A percentile compares a stretch with the other conserved stretches of the same genome.
phyloP scores from a whole-genome alignment of 73 alveolate genomes.

The Paramecium pentaurelia region DNA sequence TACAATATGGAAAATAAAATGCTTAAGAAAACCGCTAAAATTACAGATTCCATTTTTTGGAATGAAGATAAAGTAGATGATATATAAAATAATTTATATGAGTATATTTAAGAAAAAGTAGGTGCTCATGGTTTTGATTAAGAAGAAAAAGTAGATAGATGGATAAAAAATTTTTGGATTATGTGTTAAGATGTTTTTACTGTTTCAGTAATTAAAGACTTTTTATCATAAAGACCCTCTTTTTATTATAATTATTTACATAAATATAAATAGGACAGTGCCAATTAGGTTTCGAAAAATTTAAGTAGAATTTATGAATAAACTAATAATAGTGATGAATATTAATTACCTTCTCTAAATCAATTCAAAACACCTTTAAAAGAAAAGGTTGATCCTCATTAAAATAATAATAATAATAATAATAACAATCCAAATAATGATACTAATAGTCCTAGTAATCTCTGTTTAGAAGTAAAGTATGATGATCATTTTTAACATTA shows the following conservation, averaged over 20 bases:
- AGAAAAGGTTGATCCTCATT: not conserved
- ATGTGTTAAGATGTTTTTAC: slow-evolving; percentile 51
- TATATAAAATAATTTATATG: slow-evolving; percentile 31
- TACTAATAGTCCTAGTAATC: not conserved
- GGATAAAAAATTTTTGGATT: slow-evolving; percentile 51
- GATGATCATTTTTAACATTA: not conserved
- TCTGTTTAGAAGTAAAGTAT: not conserved
- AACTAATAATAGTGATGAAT: not conserved
- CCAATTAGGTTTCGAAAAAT: not conserved
- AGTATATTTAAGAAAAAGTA: not conserved
- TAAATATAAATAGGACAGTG: slow-evolving; percentile 1
- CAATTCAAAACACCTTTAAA: slow-evolving; percentile 39
- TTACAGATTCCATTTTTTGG: slow-evolving; percentile 47
- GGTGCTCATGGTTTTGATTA: slow-evolving; percentile 21
- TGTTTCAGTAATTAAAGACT: slow-evolving; percentile 42
- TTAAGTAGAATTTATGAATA: slow-evolving; percentile 25
- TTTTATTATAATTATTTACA: slow-evolving; percentile 30
- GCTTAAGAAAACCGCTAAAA: slow-evolving; percentile 16
- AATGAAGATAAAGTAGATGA: slow-evolving; percentile 45
- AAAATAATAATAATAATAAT: not conserved
- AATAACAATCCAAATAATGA: not conserved
- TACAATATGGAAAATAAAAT: slow-evolving; percentile 3
- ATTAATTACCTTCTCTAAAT: slow-evolving; percentile 25
- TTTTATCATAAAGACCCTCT: slow-evolving; percentile 14
- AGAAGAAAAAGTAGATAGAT: slow-evolving; percentile 43